A percentile compares a stretch with the other conserved stretches of the same genome.
Evolutionary conservation across 1,284 basidiomycete species (phyloP).

Genomic region (Moesziomyces antarcticus): DNA sequence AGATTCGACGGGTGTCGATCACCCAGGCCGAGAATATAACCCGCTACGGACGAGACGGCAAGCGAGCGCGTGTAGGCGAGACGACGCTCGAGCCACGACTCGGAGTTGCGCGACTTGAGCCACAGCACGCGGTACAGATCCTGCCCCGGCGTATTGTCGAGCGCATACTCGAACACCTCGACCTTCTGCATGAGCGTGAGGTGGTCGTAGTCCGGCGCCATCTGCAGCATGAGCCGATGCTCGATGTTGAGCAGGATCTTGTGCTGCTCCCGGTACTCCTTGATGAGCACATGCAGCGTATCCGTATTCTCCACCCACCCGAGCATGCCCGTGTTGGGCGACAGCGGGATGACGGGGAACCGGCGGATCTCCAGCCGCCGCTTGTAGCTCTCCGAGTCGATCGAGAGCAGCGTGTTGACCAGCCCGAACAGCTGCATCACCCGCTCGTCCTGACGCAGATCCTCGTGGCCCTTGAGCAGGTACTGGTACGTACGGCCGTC

Average conservation of each 20-base stretch:
- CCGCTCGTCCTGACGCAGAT: constrained; percentile 96
- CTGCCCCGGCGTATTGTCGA: constrained; percentile 98
- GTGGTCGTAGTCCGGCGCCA: constrained; percentile 99
- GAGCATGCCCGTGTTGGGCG: constrained; percentile 92
- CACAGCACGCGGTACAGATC: constrained; percentile 98
- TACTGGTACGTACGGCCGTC: constrained; percentile 96
- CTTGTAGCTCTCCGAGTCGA: constrained; percentile 95
- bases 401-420: constrained; percentile 91
- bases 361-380: constrained; percentile 92
- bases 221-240: constrained; percentile 96
- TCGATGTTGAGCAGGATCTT: constrained; percentile 99
- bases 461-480: constrained; percentile 95
- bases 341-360: constrained; percentile 92
- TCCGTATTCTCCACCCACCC: constrained; percentile 98
- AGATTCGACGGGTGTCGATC: constrained; percentile 98
- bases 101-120: constrained; percentile 93
- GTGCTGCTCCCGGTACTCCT: constrained; percentile 71
- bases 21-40: constrained; percentile 94
- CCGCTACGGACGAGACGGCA: constrained; percentile 71
- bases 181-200: constrained; percentile 95
- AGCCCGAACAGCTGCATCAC: constrained; percentile 99
- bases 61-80: constrained; percentile 96
- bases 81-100: constrained; percentile 96
- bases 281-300: constrained; percentile 96
- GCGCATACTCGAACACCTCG: constrained; percentile 98